Base-by-base conservation (phyloP, 2,329 filamentous ascomycete genomes). In the Fusarium fujikuroi region DNA sequence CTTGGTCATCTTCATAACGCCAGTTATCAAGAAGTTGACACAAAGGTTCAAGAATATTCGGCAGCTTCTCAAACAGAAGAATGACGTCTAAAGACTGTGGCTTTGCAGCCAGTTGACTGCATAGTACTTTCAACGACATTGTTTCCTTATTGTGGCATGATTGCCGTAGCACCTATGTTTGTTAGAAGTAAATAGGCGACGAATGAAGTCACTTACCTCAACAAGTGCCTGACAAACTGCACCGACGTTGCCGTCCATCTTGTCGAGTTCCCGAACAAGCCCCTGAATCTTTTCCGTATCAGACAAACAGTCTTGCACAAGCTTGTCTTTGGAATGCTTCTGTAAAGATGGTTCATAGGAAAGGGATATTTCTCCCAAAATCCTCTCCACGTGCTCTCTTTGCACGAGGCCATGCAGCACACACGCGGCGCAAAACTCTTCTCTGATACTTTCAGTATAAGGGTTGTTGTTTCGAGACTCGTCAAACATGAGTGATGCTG, bases 241-340 rank as follows among this genome's bases (percentile, higher is more conserved):
- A 5, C 93, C 94, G 5, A 94, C 94, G 80, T 98, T 98, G 3
- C 95, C 95, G 77, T 97, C 94, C 88, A 96, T 95, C 57, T 92
- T 92, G 63, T 97, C 94, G 30, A 99, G 86, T 76, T 97, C 94
- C 43, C 91, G 89, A 44, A 98, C 90, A 37, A 97, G 86, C 47
- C 91, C 89, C 73, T 95, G 92, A 2, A 93, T 90, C 71, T 91
- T 90, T 69, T 94, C 92, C 2, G 91, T 89, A 74, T 97, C 94
- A 16, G 89, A 88, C 53, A 92, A 88, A 72, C 95, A 97, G 78
- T 96, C 92, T 54, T 90, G 87, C 1, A 97, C 89, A 18, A 99
- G 85, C 36, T 91, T 88, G 34, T 96, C 93, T 80, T 95, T 96
- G 52, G 89, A 87, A 75, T 94, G 94, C 65, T 92, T 92, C 8